phyloP scores from a whole-genome alignment of 164 flowering plant genomes.

The Annona squamosa region DNA sequence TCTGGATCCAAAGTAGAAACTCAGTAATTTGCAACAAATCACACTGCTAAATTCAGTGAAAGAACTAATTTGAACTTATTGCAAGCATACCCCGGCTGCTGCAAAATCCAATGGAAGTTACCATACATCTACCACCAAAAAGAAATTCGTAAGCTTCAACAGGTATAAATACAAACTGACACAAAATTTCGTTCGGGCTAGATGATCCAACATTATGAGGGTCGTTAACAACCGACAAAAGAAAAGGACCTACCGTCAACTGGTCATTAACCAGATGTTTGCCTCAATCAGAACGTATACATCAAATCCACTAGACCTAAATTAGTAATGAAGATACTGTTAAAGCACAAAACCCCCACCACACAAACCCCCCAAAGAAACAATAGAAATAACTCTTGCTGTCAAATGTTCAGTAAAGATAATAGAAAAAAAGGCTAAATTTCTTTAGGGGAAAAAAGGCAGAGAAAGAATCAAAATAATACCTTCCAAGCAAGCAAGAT shows the following conservation, averaged over 20 bases:
- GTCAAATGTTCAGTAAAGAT: not conserved
- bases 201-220: not conserved
- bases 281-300: too few relatives aligned
- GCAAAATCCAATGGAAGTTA: not conserved
- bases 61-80: too few relatives aligned
- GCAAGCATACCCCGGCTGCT: not conserved
- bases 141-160: not conserved
- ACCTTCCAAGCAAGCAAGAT: conserved; percentile 91
- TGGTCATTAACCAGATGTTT: too few relatives aligned
- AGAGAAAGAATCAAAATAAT: not conserved
- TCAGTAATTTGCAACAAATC: too few relatives aligned
- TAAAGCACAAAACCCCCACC: too few relatives aligned
- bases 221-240: too few relatives aligned
- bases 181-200: not conserved
- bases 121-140: not conserved
- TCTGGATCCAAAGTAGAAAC: too few relatives aligned
- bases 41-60: too few relatives aligned
- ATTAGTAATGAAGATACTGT: too few relatives aligned
- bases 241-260: too few relatives aligned
- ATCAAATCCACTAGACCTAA: too few relatives aligned
- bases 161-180: not conserved
- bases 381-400: not conserved
- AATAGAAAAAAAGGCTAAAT: not conserved
- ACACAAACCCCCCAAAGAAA: not conserved
- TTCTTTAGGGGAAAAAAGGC: not conserved